Percentiles rank a stretch among this genome's conserved stretches.
Conservation (phyloP, 1,284 basidiomycete genomes). For the Ceratobasidium sp. region DNA sequence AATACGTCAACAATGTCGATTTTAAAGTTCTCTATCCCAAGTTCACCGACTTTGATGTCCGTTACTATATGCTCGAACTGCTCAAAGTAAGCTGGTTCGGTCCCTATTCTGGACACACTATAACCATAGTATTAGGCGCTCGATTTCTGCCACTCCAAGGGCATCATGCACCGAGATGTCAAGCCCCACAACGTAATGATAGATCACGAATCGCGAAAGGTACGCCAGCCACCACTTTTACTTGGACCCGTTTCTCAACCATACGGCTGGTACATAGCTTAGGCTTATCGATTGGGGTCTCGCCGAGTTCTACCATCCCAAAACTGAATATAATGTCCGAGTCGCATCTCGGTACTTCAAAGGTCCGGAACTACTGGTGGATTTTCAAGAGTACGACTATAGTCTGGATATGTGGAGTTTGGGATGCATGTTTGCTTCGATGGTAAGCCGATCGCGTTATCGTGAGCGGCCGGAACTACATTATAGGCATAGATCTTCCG, state of each 20-base stretch:
- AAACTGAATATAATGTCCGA: conserved; percentile 97
- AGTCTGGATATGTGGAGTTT: conserved; percentile 98
- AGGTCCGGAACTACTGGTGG: conserved; percentile 95
- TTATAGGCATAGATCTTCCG: conserved; percentile 82
- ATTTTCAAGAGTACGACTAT: conserved; percentile 98
- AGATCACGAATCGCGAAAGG: conserved; percentile 95
- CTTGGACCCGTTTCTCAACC: not conserved
- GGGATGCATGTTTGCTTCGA: conserved; percentile 99
- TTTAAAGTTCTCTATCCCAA: conserved; percentile 97
- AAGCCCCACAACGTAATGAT: conserved; percentile 99
- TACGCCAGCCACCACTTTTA: conserved; percentile 51
- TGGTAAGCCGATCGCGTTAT: conserved; percentile 65
- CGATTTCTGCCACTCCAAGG: conserved; percentile 97
- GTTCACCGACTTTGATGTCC: conserved; percentile 93
- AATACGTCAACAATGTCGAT: conserved; percentile 98
- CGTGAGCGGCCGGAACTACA: not conserved
- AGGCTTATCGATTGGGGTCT: conserved; percentile 99
- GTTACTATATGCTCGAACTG: conserved; percentile 96
- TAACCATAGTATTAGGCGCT: conserved; percentile 67
- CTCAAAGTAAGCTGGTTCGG: conserved; percentile 71
- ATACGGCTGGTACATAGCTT: conserved; percentile 58
- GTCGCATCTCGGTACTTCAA: conserved; percentile 99
- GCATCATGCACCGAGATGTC: conserved; percentile 99
- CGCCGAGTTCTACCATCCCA: conserved; percentile 98
- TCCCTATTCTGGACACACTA: conserved; percentile 3